phyloP scores from a whole-genome alignment of 495 filamentous ascomycete genomes.

The Penicillium malachiteum region DNA sequence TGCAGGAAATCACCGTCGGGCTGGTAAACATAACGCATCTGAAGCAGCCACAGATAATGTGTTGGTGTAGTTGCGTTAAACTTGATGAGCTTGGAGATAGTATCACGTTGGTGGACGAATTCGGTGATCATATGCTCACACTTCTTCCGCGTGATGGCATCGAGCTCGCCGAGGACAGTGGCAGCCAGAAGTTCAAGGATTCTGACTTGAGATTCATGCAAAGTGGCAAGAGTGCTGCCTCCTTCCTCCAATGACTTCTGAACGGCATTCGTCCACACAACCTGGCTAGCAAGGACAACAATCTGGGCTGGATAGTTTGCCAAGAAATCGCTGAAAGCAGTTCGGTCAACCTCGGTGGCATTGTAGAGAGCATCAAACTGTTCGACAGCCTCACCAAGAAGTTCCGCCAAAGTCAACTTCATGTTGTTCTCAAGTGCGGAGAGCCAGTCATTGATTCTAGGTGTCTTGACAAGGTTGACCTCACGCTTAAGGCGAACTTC shows the following conservation, averaged over 20 bases:
- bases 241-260: conserved; percentile 70
- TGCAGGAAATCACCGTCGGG: conserved; percentile 77
- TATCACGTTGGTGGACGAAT: conserved; percentile 94
- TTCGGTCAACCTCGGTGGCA: conserved; percentile 61
- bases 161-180: conserved; percentile 87
- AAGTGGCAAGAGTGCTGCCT: conserved; percentile 59
- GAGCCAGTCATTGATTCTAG: conserved; percentile 98
- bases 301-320: conserved; percentile 85
- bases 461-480: conserved; percentile 87
- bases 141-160: conserved; percentile 84
- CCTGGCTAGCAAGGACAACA: conserved; percentile 93
- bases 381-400: conserved; percentile 80
- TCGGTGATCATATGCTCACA: conserved; percentile 99
- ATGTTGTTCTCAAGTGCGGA: conserved; percentile 86
- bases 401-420: conserved; percentile 89
- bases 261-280: conserved; percentile 85
- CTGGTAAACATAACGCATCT: conserved; percentile 93
- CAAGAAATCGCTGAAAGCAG: conserved; percentile 73
- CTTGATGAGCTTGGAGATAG: conserved; percentile 77
- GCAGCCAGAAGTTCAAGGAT: conserved; percentile 79
- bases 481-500: conserved; percentile 81
- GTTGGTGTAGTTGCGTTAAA: conserved; percentile 71
- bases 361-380: conserved; percentile 68
- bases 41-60: conserved; percentile 92
- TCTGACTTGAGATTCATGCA: conserved; percentile 75